A percentile compares a stretch with the other conserved stretches of the same genome.
Conservation (phyloP, 768 basidiomycete species). For the Kockovaella imperatae region DNA sequence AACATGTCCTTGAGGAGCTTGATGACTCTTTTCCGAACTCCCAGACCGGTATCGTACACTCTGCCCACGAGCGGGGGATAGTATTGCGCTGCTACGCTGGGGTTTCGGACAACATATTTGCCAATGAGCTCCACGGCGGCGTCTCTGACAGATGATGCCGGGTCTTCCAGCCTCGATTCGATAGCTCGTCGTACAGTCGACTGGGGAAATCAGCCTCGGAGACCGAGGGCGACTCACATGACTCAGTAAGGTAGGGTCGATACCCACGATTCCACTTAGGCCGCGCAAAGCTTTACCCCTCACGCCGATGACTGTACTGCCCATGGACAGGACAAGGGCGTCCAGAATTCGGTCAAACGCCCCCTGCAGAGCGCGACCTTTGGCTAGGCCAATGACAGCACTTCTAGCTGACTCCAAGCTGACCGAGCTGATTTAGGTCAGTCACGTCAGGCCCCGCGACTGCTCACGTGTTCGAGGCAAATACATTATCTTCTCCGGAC, state of each 20-base stretch:
- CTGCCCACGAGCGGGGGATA: slow-evolving; percentile 70
- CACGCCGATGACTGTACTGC: slow-evolving; percentile 81
- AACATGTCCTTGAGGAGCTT: slow-evolving; percentile 85
- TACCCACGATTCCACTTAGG: slow-evolving; percentile 78
- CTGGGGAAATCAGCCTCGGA: slow-evolving; percentile 8
- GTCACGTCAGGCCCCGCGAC: not conserved
- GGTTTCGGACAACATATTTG: slow-evolving; percentile 88
- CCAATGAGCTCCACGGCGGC: slow-evolving; percentile 95
- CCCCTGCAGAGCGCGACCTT: slow-evolving; percentile 52
- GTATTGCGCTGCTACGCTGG: slow-evolving; percentile 81
- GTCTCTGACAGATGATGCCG: slow-evolving; percentile 89
- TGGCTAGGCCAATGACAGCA: slow-evolving; percentile 17
- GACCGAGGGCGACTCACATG: slow-evolving; percentile 50
- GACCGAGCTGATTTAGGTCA: slow-evolving; percentile 1
- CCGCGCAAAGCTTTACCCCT: slow-evolving; percentile 89
- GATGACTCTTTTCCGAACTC: slow-evolving; percentile 90
- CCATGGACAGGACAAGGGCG: slow-evolving; percentile 67
- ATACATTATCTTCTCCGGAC: slow-evolving; percentile 65
- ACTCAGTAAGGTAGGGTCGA: slow-evolving; percentile 73
- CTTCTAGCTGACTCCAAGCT: slow-evolving; percentile 22
- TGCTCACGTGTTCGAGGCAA: slow-evolving; percentile 44
- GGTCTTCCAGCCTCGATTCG: slow-evolving; percentile 81
- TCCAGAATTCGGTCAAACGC: slow-evolving; percentile 79
- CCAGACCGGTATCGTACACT: slow-evolving; percentile 79
- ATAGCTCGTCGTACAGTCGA: slow-evolving; percentile 65